A percentile compares a stretch with the other conserved stretches of the same genome.
phyloP scores from a whole-genome alignment of 2,329 filamentous ascomycete genomes.

The Pseudophaeomoniella oleicola region DNA sequence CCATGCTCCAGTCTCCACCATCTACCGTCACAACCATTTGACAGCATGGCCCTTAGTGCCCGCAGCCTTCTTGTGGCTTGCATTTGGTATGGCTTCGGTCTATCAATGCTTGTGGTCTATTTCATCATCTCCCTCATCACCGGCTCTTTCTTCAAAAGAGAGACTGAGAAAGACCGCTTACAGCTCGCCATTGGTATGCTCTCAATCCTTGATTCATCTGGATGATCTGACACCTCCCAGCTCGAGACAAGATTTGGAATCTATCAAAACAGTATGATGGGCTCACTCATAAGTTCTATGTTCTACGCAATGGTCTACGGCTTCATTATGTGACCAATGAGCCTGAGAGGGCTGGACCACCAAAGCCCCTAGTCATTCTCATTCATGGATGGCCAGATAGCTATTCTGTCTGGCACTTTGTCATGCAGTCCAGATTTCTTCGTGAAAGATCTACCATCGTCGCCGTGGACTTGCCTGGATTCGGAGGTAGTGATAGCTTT shows the following conservation, averaged over 20 bases:
- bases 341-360: slow-evolving; percentile 7
- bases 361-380: slow-evolving; percentile 34
- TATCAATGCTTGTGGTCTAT: slow-evolving; percentile 21
- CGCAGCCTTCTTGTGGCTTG: not conserved
- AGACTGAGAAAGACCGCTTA: slow-evolving; percentile 23
- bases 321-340: slow-evolving; percentile 40
- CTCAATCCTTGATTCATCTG: slow-evolving; percentile 1
- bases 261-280: slow-evolving; percentile 31
- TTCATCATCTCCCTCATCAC: slow-evolving; percentile 14
- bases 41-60: too few species aligned
- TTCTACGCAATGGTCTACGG: slow-evolving; percentile 31
- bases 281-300: slow-evolving; percentile 37
- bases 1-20: too few species aligned
- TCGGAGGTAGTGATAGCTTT: slow-evolving; percentile 41
- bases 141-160: slow-evolving; percentile 22
- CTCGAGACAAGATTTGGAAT: slow-evolving; percentile 39
- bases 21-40: too few species aligned
- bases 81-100: slow-evolving; percentile 12
- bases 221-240: slow-evolving; percentile 16
- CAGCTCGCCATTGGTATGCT: slow-evolving; percentile 24
- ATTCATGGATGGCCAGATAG: slow-evolving; percentile 48
- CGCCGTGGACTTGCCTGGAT: slow-evolving; percentile 44
- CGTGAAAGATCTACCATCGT: slow-evolving; percentile 30
- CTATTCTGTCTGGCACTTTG: slow-evolving; percentile 38
- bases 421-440: slow-evolving; percentile 25